Evolutionary conservation across 768 basidiomycete genomes (phyloP).

Genomic region (Pluteus cervinus): DNA sequence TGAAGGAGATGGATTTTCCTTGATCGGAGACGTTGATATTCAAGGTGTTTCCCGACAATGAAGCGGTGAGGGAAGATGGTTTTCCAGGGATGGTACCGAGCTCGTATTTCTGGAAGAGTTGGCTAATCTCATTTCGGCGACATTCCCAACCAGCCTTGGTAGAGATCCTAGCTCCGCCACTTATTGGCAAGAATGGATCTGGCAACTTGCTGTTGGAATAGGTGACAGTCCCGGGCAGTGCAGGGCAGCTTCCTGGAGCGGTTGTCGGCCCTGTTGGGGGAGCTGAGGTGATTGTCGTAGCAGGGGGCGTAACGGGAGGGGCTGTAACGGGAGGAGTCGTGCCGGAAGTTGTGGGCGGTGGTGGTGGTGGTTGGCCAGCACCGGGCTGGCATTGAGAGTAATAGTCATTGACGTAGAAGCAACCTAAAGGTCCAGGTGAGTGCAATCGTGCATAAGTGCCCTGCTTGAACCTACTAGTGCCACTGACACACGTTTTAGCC

Average conservation of each 20-base stretch:
- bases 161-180: conserved; percentile 27
- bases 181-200: conserved; percentile 44
- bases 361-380: conserved; percentile 7
- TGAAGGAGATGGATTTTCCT: conserved; percentile 44
- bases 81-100: conserved; percentile 42
- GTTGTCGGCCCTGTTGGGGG: too few species aligned
- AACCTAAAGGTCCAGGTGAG: not conserved
- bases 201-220: conserved; percentile 34
- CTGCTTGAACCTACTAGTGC: conserved; percentile 9
- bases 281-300: conserved; percentile 8
- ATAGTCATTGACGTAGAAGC: conserved; percentile 4
- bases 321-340: conserved; percentile 6
- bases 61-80: conserved; percentile 39
- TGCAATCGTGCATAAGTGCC: conserved; percentile 5
- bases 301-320: conserved; percentile 7
- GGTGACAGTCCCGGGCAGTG: conserved; percentile 17
- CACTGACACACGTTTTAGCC: conserved; percentile 6
- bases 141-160: conserved; percentile 42
- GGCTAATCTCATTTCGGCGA: conserved; percentile 37
- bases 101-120: conserved; percentile 48
- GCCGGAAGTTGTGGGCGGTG: conserved; percentile 1
- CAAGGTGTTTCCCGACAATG: conserved; percentile 38
- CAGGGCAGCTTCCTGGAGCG: too few species aligned
- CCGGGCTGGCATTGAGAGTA: conserved; percentile 25
- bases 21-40: conserved; percentile 41